These are phyloP conservation scores for Helicocarpus griseus DNA, from an alignment of 2,329 filamentous ascomycete genomes.

Conservation along the genomic window DNA sequence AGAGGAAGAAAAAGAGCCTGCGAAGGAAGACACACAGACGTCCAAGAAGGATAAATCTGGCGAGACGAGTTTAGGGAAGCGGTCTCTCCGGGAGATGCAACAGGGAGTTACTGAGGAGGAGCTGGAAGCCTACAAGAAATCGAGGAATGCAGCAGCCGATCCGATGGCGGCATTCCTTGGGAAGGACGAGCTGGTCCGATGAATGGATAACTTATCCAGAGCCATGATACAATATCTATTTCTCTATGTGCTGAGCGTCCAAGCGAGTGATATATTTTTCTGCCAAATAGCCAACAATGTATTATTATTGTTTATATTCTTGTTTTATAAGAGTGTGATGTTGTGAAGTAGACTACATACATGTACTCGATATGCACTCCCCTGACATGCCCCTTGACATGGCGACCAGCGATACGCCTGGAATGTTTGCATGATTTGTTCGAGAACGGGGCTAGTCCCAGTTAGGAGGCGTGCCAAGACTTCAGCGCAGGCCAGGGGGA, in stretches of 20 bases:
- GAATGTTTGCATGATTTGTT: not conserved
- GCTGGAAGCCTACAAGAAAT: conserved; percentile 74
- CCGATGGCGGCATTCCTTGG: conserved; percentile 78
- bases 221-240: not conserved
- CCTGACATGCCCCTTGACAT: too few species aligned
- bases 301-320: too few species aligned
- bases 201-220: not conserved
- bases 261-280: conserved; percentile 6
- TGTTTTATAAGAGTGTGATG: not conserved
- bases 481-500: not conserved
- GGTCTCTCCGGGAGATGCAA: conserved; percentile 69
- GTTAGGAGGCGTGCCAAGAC: not conserved
- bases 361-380: too few species aligned
- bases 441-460: conserved; percentile 1
- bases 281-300: too few species aligned
- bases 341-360: too few species aligned
- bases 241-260: conserved; percentile 5
- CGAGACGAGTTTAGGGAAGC: conserved; percentile 48
- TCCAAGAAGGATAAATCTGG: not conserved
- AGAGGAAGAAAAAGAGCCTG: conserved; percentile 19
- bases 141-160: conserved; percentile 63
- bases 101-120: conserved; percentile 71
- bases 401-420: not conserved
- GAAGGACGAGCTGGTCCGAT: conserved; percentile 51
- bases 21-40: conserved; percentile 18